phyloP scores from a whole-genome alignment of 129 eudicot species.

The Smallanthus sonchifolius region DNA sequence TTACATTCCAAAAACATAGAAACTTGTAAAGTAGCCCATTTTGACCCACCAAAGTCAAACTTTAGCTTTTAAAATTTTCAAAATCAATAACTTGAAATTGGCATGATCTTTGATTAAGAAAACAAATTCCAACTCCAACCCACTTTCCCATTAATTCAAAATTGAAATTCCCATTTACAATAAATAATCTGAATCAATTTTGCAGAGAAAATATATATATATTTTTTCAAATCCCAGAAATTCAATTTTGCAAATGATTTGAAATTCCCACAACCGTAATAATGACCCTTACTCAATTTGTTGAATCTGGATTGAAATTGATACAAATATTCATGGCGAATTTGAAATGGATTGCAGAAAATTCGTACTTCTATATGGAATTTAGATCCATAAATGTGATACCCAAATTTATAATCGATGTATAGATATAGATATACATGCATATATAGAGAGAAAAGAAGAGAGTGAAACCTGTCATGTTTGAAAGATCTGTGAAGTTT shows the following conservation, averaged over 20 bases:
- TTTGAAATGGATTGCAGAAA: not conserved
- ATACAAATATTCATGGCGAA: not conserved
- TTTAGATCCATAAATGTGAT: constrained; percentile 6
- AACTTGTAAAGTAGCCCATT: not conserved
- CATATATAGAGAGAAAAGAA: not conserved
- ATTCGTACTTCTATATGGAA: not conserved
- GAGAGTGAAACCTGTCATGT: constrained; percentile 24
- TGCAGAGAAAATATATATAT: not conserved
- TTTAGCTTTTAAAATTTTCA: not conserved
- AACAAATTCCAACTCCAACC: constrained; percentile 4
- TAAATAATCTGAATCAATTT: not conserved
- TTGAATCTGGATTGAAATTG: constrained; percentile 5
- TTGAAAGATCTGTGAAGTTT: constrained; percentile 16
- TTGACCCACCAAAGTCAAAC: constrained; percentile 14
- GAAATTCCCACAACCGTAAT: not conserved
- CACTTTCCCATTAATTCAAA: not conserved
- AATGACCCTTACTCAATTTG: not conserved
- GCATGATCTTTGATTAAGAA: constrained; percentile 5
- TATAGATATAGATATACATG: not conserved
- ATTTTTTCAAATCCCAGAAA: too few species aligned
- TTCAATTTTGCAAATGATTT: too few species aligned
- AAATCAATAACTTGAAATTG: not conserved
- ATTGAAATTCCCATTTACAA: not conserved
- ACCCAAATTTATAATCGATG: not conserved
- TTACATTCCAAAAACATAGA: not conserved